These are phyloP conservation scores for Curvularia lunata DNA, from an alignment of 2,329 filamentous ascomycete genomes.

Conservation along the genomic window DNA sequence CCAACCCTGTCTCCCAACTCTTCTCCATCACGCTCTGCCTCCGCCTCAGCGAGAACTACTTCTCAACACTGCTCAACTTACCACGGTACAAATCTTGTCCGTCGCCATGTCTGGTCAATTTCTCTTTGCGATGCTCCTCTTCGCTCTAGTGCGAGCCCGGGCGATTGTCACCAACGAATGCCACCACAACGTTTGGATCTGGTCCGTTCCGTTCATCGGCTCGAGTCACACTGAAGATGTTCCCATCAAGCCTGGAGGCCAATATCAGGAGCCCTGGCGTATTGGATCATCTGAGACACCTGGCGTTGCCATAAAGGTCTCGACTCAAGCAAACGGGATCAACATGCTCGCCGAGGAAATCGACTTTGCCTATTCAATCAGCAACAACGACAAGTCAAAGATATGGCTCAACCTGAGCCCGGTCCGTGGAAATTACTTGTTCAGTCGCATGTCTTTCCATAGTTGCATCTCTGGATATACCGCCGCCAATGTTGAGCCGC, in stretches of 20 bases:
- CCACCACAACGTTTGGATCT: slow-evolving; percentile 27
- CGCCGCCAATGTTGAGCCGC: slow-evolving; percentile 18
- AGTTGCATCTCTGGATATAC: slow-evolving; percentile 26
- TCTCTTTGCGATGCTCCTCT: slow-evolving; percentile 24
- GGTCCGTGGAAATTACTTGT: slow-evolving; percentile 24
- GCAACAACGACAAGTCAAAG: slow-evolving; percentile 19
- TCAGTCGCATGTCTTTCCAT: slow-evolving; percentile 22
- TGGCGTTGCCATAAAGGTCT: slow-evolving; percentile 39
- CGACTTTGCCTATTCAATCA: slow-evolving; percentile 36
- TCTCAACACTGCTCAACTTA: slow-evolving; percentile 7
- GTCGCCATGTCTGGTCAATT: slow-evolving; percentile 25
- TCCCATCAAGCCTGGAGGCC: slow-evolving; percentile 22
- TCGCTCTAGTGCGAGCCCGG: slow-evolving; percentile 29
- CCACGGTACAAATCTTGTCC: background rate
- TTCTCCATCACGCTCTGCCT: slow-evolving; percentile 21
- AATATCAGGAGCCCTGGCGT: slow-evolving; percentile 35
- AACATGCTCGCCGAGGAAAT: slow-evolving; percentile 26
- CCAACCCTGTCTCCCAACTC: slow-evolving; percentile 15
- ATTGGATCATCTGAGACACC: slow-evolving; percentile 24
- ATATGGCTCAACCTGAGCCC: slow-evolving; percentile 29
- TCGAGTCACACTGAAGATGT: slow-evolving; percentile 25
- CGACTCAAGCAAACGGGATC: slow-evolving; percentile 29
- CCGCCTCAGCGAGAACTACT: slow-evolving; percentile 15
- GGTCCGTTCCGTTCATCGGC: slow-evolving; percentile 28
- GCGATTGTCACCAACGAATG: slow-evolving; percentile 41